Conservation (phyloP, 2,329 filamentous ascomycete genomes). For the Incumbomyces delicatus region DNA sequence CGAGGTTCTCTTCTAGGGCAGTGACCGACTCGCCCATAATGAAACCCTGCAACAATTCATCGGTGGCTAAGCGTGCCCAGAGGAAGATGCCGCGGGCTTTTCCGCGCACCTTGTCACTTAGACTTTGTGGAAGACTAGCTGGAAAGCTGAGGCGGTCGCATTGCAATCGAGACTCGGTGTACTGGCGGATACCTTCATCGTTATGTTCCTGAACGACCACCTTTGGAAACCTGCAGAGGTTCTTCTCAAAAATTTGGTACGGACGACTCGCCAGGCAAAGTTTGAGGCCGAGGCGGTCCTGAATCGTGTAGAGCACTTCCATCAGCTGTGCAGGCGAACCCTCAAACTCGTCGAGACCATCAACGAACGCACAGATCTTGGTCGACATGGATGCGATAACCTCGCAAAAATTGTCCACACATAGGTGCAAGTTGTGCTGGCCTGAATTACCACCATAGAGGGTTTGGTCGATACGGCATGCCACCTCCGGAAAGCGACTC, state of each 20-base stretch:
- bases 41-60: neutral
- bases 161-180: neutral
- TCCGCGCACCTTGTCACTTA: constrained; percentile 1
- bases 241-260: neutral
- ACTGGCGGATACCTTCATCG: neutral
- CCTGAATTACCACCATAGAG: neutral
- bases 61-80: constrained; percentile 7
- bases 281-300: neutral
- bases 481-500: neutral
- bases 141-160: neutral
- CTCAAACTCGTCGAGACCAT: constrained; percentile 6
- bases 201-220: constrained; percentile 3
- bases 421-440: neutral
- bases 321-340: neutral
- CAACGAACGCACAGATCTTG: constrained; percentile 4
- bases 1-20: neutral
- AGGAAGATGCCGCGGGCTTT: constrained; percentile 11
- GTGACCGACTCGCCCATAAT: neutral
- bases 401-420: constrained; percentile 1
- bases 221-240: neutral
- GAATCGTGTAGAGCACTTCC: neutral
- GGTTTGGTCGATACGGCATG: neutral
- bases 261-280: constrained; percentile 6
- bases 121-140: neutral
- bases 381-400: neutral